A percentile compares a stretch with the other conserved stretches of the same genome.
Conservation (phyloP, 768 basidiomycete genomes). For the Epithele typhae region DNA sequence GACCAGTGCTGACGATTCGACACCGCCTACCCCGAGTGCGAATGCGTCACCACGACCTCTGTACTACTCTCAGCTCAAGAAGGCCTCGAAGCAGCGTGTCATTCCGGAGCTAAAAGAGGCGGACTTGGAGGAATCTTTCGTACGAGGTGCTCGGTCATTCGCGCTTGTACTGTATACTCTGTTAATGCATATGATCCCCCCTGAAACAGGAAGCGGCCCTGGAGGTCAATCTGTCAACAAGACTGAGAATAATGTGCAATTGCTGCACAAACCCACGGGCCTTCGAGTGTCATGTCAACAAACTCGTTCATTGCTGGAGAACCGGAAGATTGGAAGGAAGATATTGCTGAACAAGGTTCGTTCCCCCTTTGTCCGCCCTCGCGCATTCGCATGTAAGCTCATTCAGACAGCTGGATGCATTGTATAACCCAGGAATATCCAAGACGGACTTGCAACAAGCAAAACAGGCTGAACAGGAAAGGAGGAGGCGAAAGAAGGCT, state of each 20-base stretch:
- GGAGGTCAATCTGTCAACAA: conserved; percentile 98
- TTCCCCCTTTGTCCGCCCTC: neutral
- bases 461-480: conserved; percentile 71
- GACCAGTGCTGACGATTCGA: conserved; percentile 19
- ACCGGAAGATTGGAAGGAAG: conserved; percentile 73
- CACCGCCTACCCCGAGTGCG: too few species aligned
- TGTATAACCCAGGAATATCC: conserved; percentile 73
- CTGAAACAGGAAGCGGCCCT: conserved; percentile 70
- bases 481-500: conserved; percentile 71
- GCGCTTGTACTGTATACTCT: neutral
- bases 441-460: conserved; percentile 65
- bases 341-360: conserved; percentile 68
- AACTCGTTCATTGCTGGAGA: conserved; percentile 78
- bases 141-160: conserved; percentile 55
- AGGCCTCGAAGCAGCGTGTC: conserved; percentile 56
- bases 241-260: conserved; percentile 86
- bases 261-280: conserved; percentile 86
- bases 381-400: neutral
- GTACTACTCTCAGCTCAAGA: conserved; percentile 70
- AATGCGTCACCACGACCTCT: conserved; percentile 18
- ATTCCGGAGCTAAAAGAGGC: conserved; percentile 69
- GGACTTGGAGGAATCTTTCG: conserved; percentile 85
- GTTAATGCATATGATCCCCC: conserved; percentile 7
- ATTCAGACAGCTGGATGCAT: conserved; percentile 59
- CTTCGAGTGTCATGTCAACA: conserved; percentile 85